Evolutionary conservation across 805 yeast genomes (phyloP), one percentile per base, ranked within the genome.

Genomic region (Maudiozyma pseudohumilis): DNA sequence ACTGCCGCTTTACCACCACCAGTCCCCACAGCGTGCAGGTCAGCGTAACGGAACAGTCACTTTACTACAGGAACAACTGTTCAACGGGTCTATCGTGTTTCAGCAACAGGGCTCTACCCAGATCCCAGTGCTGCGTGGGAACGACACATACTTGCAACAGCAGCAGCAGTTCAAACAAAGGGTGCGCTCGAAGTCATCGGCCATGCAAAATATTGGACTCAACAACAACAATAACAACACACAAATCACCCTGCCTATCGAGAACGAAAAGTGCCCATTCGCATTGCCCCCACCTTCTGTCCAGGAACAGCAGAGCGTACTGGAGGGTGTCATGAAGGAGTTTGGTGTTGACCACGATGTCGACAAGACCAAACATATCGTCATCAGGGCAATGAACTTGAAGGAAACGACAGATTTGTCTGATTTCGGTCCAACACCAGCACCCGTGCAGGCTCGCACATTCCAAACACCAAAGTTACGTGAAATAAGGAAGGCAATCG

Each of bases 391-490:
- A 7, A 15, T 37, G 15, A 32, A 39, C 8, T 31, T 56, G 19
- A 43, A 46, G 12, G 43, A 42, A n/a, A 49, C 49, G 9, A 69
- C 68, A 38, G 53, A 59, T 33, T 52, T 56, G 13, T 62, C 69
- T 13, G 72, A 73, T 47, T 72, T 78, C 51, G 89, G 88, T 4
- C 80, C 88, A 5, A 66, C 83, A 24, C 95, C 95, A 0, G 89
- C 80, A 40, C 80, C 89, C 22, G 62, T 74, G 20, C 63, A 77
- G 2, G 65, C 44, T n/a, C 74, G 94, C 44, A 78, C 75, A 40
- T 88, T 83, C 58, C 96, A 87, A 56, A 85, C 96, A 0, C 89
- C 96, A 3, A 82, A 77, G 45, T 65, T 89, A 40, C 69, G 97
- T 41, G 98, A 92, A 52, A 70, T 87, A 39, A 71, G 97, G 41